Evolutionary conservation across 1,139 yeast genomes (phyloP).

Genomic region (Lodderomyces oxycetoniae): DNA sequence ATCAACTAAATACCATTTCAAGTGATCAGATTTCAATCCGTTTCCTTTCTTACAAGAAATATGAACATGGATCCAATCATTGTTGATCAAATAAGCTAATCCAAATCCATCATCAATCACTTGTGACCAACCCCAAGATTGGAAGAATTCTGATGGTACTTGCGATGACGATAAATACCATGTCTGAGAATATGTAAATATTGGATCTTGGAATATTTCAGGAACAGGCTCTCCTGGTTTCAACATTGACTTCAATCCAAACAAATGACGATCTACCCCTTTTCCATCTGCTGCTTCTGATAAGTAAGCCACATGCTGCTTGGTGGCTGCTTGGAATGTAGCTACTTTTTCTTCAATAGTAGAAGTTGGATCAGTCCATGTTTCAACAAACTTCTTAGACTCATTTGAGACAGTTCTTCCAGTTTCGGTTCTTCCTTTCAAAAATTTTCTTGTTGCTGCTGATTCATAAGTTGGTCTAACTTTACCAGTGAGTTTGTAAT

Average conservation of each 20-base stretch:
- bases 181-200: conserved; percentile 66
- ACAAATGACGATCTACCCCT: conserved; percentile 92
- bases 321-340: conserved; percentile 69
- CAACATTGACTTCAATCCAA: conserved; percentile 78
- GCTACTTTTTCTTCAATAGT: conserved; percentile 55
- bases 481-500: conserved; percentile 75
- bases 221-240: conserved; percentile 60
- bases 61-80: conserved; percentile 81
- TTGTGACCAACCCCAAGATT: conserved; percentile 96
- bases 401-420: conserved; percentile 84
- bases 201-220: conserved; percentile 69
- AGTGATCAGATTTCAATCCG: conserved; percentile 61
- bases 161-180: conserved; percentile 93
- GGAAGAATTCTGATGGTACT: conserved; percentile 80
- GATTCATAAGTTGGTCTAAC: conserved; percentile 92
- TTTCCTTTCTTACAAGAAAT: conserved; percentile 70
- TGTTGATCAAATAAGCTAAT: conserved; percentile 87
- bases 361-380: conserved; percentile 63
- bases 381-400: conserved; percentile 65
- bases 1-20: conserved; percentile 67
- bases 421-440: conserved; percentile 94
- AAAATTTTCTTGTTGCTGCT: conserved; percentile 87
- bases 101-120: conserved; percentile 94
- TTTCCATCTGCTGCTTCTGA: conserved; percentile 77
- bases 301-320: conserved; percentile 72